Evolutionary conservation across 805 yeast genomes (phyloP), one percentile per base, ranked within the genome.

Genomic region (Starmerella floricola): DNA sequence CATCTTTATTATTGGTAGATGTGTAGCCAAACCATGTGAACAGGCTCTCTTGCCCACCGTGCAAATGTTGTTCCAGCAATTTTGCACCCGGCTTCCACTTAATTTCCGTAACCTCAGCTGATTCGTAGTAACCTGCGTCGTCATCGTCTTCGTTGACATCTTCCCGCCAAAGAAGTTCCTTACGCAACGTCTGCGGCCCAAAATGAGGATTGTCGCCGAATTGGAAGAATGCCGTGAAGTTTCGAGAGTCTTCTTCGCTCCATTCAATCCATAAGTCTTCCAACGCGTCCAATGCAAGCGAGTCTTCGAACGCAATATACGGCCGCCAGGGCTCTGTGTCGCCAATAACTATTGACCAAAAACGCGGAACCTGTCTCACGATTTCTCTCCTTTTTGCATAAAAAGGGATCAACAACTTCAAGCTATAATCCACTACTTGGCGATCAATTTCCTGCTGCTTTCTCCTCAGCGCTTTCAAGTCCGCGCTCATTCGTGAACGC

Each of bases 11-110:
- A 49, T 77, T 78, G 28, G 62, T 58, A 0, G 94, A 94, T 1
- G 91, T 79, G 87, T 93, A 86, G 36, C 67, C 65, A 57, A 86
- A 87, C 78, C 87, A 87, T 5, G 85, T 79, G 60, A 88, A 87
- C 55, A 88, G 79, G 12, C 88, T 76, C 55, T 78, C 78, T 34
- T 74, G 62, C 24, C 67, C 65, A 31, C 66, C 63, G 3, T 28
- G 31, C 32, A 64, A 61, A 38, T 67, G 66, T 34, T 79, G 69
- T 35, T 60, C 52, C 2, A 57, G 53, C 1, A 93, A 84, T 49
- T 78, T 66, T 49, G 78, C 69, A 32, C 72, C 77, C 20, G 60
- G 51, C 6, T 94, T 94, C 95, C 95, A 85, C 41, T 66, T 54
- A 15, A 86, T 61, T 1, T 61, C 65, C 2, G 67, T 81, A 0